Evolutionary conservation across 1,284 basidiomycete species (phyloP).

Genomic region (Ceratobasidium sp.): DNA sequence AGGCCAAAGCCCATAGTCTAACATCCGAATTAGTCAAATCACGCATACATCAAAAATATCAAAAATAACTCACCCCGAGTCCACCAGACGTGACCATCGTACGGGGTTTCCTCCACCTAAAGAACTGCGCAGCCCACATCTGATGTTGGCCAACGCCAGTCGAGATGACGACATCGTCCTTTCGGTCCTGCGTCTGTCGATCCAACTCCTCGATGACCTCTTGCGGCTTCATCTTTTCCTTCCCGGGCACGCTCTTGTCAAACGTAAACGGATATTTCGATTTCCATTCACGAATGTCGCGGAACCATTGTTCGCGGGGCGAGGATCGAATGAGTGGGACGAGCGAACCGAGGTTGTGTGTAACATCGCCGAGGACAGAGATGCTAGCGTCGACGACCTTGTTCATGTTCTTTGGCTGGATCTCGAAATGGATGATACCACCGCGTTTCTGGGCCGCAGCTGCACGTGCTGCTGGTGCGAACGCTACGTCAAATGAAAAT

Average conservation of each 20-base stretch:
- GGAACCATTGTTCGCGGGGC: constrained; percentile 81
- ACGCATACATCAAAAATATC: constrained; percentile 1
- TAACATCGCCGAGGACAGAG: constrained; percentile 93
- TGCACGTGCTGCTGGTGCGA: constrained; percentile 88
- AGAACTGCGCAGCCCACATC: constrained; percentile 99
- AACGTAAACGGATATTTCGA: constrained; percentile 89
- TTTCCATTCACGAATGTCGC: constrained; percentile 87
- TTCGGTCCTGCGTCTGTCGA: constrained; percentile 71
- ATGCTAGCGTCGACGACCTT: constrained; percentile 97
- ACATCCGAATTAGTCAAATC: constrained; percentile 27
- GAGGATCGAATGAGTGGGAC: constrained; percentile 77
- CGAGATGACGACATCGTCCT: constrained; percentile 87
- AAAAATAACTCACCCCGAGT: constrained; percentile 72
- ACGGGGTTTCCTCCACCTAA: constrained; percentile 86
- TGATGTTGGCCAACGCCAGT: constrained; percentile 99
- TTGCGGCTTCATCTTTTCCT: constrained; percentile 90
- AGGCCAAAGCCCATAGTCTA: constrained; percentile 98
- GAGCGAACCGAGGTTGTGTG: constrained; percentile 80
- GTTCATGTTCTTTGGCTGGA: constrained; percentile 99
- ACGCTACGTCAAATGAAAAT: constrained; percentile 54
- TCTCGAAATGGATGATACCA: constrained; percentile 99
- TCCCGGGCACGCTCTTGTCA: constrained; percentile 65
- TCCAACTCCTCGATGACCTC: constrained; percentile 95
- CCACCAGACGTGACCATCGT: constrained; percentile 97
- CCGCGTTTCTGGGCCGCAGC: constrained; percentile 88